Evolutionary conservation across 2,329 filamentous ascomycete species (phyloP), one percentile per base, ranked within the genome.

Genomic region (Ilyonectria destructans): DNA sequence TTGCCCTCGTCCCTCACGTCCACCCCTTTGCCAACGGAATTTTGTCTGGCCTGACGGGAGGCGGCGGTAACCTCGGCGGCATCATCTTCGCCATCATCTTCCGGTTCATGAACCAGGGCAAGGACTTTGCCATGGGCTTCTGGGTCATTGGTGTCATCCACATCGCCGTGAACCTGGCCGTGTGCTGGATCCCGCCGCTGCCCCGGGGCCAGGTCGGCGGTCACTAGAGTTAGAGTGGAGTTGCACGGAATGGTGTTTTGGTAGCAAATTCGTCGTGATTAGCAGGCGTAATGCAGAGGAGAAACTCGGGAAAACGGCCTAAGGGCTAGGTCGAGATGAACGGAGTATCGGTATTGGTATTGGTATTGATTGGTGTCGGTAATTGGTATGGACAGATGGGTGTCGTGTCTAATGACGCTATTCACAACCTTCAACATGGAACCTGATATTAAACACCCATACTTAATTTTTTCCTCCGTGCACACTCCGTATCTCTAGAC

Each of bases 31-130:
- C 94, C 68, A 97, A 97, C 80, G 95, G 94, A 15, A 79, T 88
- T 63, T 87, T 97, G 7, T 93, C 92, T 1, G 95, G 95, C 13
- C 84, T 93, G 40, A 92, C 94, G 0, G 95, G 95, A 10, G 94
- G 92, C 0, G 86, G 88, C 9, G 95, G 95, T 1, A 98, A 97
- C 76, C 80, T 97, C 10, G 95, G 95, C 4, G 95, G 95, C 13
- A 90, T 97, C 58, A 80, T 97, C 56, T 97, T 96, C 76, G 92
- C 94, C 21, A 89, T 97, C 94, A 77, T 89, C 94, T 77, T 97
- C 85, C 86, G 94, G 57, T 96, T 95, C 81, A 83, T 85, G 80
- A 82, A 82, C 62, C 85, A 88, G 56, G 90, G 89, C 6, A 88
- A 83, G 1, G 82, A 92, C 76, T 97, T 95, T 77, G 89, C 85